Evolutionary conservation across 1,139 yeast genomes (phyloP).

Genomic region (Lodderomyces parapsilosis): DNA sequence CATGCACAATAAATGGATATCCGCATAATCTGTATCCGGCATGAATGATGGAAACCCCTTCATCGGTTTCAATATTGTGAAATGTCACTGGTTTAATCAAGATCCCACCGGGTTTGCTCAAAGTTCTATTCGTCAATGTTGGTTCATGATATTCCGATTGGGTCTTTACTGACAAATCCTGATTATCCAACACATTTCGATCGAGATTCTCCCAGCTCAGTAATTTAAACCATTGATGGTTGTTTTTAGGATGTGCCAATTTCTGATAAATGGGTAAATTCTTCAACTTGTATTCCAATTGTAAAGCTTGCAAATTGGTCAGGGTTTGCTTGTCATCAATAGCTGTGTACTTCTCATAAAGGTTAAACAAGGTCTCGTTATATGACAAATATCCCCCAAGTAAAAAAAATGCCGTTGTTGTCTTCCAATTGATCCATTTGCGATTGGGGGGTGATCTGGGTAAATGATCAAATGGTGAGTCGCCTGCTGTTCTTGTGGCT

Average conservation of each 20-base stretch:
- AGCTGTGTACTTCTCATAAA: conserved; percentile 31
- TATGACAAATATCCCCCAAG: conserved; percentile 34
- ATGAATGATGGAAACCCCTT: conserved; percentile 68
- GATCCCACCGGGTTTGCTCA: conserved; percentile 71
- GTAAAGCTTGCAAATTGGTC: conserved; percentile 20
- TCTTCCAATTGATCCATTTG: conserved; percentile 35
- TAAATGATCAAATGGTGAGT: conserved; percentile 37
- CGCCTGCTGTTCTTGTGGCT: conserved; percentile 31
- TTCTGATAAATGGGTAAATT: conserved; percentile 52
- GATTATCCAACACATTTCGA: conserved; percentile 37
- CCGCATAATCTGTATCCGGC: conserved; percentile 82
- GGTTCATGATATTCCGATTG: conserved; percentile 33
- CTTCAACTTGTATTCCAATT: conserved; percentile 48
- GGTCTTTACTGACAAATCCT: conserved; percentile 18
- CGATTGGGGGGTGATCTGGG: conserved; percentile 21
- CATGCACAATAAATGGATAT: conserved; percentile 84
- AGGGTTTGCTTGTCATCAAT: conserved; percentile 14
- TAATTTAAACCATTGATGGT: conserved; percentile 42
- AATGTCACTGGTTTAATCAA: conserved; percentile 73
- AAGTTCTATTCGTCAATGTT: conserved; percentile 31
- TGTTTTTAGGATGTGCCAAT: conserved; percentile 37
- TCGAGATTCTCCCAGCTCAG: conserved; percentile 65
- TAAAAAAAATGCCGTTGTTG: conserved; percentile 25
- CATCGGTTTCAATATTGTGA: conserved; percentile 54
- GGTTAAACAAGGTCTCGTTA: conserved; percentile 33